phyloP scores from a whole-genome alignment of 768 basidiomycete species.

The Russula emetica region DNA sequence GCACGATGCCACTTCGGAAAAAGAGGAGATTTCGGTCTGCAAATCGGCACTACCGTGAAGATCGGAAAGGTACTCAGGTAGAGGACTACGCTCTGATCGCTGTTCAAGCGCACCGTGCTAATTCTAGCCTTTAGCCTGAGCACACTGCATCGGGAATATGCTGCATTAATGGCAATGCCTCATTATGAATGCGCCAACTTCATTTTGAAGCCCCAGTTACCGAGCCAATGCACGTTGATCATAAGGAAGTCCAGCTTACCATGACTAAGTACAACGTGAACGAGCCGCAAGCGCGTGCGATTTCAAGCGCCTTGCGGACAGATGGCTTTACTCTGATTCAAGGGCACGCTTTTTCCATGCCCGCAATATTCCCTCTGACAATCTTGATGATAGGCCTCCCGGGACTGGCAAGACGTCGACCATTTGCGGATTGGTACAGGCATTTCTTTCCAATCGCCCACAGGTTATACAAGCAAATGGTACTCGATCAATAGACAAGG shows the following conservation, averaged over 20 bases:
- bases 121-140: slow-evolving; percentile 56
- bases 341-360: slow-evolving; percentile 52
- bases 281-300: slow-evolving; percentile 90
- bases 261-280: slow-evolving; percentile 77
- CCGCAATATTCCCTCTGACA: no score
- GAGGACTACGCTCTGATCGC: slow-evolving; percentile 28
- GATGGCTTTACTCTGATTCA: slow-evolving; percentile 89
- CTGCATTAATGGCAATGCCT: slow-evolving; percentile 74
- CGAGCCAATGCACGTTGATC: slow-evolving; percentile 44
- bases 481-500: slow-evolving; percentile 40
- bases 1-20: slow-evolving; percentile 30
- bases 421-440: slow-evolving; percentile 89
- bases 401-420: slow-evolving; percentile 99
- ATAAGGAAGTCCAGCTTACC: slow-evolving; percentile 51
- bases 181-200: slow-evolving; percentile 74
- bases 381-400: slow-evolving; percentile 61
- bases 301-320: slow-evolving; percentile 64
- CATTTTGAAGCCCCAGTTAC: slow-evolving; percentile 65
- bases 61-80: slow-evolving; percentile 82
- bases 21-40: slow-evolving; percentile 54
- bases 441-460: slow-evolving; percentile 63
- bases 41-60: slow-evolving; percentile 63
- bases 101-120: background rate
- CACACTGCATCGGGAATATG: slow-evolving; percentile 90
- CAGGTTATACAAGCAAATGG: slow-evolving; percentile 43